Evolutionary conservation across 2,329 filamentous ascomycete species (phyloP).

Genomic region (Fusarium bactridioides): DNA sequence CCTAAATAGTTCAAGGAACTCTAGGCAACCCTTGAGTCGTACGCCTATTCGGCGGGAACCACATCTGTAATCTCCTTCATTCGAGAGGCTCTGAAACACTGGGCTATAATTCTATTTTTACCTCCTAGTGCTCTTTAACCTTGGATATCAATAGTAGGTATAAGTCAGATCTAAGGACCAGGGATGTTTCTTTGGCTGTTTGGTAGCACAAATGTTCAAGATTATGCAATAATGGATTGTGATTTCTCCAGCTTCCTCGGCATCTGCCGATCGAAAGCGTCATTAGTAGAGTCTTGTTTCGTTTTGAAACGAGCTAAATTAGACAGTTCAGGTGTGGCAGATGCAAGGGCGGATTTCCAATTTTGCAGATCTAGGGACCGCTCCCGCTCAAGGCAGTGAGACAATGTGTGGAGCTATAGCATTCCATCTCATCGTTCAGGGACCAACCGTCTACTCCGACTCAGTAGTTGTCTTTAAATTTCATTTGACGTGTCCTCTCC

Average conservation of each 20-base stretch:
- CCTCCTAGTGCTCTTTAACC: no score
- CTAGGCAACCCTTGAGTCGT: background rate
- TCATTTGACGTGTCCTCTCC: rapidly evolving
- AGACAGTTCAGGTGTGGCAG: background rate
- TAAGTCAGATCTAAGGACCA: no score
- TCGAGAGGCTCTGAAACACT: background rate
- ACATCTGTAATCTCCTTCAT: rapidly evolving
- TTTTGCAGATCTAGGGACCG: background rate
- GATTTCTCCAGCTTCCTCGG: background rate
- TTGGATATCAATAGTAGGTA: no score
- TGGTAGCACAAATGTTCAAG: no score
- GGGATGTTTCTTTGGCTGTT: no score
- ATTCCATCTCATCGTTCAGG: background rate
- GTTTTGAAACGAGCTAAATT: background rate
- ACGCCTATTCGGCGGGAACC: rapidly evolving
- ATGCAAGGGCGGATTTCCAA: background rate
- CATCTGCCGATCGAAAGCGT: background rate
- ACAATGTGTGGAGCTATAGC: background rate
- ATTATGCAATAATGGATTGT: no score
- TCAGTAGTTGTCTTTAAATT: background rate
- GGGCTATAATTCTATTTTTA: background rate
- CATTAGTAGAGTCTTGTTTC: background rate
- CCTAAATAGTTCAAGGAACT: rapidly evolving
- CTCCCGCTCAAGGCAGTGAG: background rate
- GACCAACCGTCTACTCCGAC: background rate